Conservation (phyloP, 2,329 filamentous ascomycete species). For the Talaromyces marneffei region DNA sequence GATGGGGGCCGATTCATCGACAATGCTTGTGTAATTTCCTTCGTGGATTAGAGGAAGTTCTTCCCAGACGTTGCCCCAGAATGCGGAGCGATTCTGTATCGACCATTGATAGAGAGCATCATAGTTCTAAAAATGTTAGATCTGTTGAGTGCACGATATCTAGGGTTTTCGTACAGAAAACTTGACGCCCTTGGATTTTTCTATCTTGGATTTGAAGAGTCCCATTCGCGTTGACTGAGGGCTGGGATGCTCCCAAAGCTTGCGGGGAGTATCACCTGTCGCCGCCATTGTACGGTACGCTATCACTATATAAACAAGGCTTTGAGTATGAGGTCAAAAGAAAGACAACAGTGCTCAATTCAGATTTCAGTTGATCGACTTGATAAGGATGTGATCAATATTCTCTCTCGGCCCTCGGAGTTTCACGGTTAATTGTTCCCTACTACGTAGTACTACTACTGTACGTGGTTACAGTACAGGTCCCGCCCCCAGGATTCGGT, state of each 20-base stretch:
- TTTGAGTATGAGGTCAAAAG: background rate
- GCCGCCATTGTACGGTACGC: constrained; percentile 1
- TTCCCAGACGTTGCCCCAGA: constrained; percentile 61
- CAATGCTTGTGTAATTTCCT: constrained; percentile 54
- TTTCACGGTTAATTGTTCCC: background rate
- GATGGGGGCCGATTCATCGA: constrained; percentile 66
- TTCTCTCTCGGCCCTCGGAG: background rate
- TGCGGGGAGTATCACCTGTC: constrained; percentile 41
- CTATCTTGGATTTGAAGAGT: constrained; percentile 60
- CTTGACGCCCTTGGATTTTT: constrained; percentile 50
- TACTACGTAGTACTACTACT: too few species aligned
- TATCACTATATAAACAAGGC: background rate
- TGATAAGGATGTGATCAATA: background rate
- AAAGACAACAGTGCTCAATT: background rate
- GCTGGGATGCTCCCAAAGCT: constrained; percentile 63
- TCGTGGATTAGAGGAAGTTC: constrained; percentile 57
- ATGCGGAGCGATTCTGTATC: constrained; percentile 54
- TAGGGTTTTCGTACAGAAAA: constrained; percentile 48
- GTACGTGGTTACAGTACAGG: too few species aligned
- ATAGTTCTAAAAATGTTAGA: constrained; percentile 49
- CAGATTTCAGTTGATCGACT: too few species aligned
- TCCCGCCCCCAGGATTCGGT: too few species aligned
- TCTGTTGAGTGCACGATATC: background rate
- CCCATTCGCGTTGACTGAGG: constrained; percentile 60
- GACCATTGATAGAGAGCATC: constrained; percentile 67